These are phyloP conservation scores for Pythium brachiatum DNA, from an alignment of 352 stramenopile species.

Conservation along the genomic window DNA sequence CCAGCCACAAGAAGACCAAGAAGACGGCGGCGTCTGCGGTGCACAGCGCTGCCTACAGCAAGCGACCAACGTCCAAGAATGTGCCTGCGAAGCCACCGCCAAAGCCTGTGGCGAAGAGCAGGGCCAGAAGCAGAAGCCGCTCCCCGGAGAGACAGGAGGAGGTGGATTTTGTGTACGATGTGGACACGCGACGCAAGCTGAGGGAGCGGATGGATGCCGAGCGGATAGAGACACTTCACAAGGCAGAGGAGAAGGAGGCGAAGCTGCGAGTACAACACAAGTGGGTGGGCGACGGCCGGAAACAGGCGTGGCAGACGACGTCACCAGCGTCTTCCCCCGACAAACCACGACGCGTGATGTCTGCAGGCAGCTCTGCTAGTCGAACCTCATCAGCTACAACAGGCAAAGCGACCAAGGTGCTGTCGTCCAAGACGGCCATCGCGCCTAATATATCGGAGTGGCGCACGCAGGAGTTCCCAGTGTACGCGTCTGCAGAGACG, in stretches of 20 bases:
- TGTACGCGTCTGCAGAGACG: slow-evolving; percentile 5
- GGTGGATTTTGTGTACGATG: slow-evolving; percentile 76
- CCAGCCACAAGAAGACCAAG: slow-evolving; percentile 17
- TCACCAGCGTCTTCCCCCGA: neutral
- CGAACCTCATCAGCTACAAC: neutral
- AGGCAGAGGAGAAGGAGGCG: slow-evolving; percentile 34
- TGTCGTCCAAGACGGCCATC: slow-evolving; percentile 30
- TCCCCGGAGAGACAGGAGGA: slow-evolving; percentile 13
- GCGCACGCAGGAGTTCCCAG: slow-evolving; percentile 32
- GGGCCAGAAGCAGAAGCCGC: neutral
- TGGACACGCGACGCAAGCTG: slow-evolving; percentile 45
- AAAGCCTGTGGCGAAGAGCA: neutral
- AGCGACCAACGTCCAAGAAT: slow-evolving; percentile 23
- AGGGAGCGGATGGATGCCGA: slow-evolving; percentile 59
- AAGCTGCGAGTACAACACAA: slow-evolving; percentile 39
- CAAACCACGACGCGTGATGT: neutral
- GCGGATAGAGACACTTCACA: slow-evolving; percentile 31
- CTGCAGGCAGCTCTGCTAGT: neutral
- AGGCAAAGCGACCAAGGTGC: slow-evolving; percentile 1
- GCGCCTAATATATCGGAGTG: slow-evolving; percentile 40
- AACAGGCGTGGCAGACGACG: slow-evolving; percentile 26
- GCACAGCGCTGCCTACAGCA: slow-evolving; percentile 32
- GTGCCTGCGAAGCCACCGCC: neutral
- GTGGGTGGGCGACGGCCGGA: slow-evolving; percentile 39
- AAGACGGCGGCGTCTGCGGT: slow-evolving; percentile 8